Evolutionary conservation across 805 yeast species (phyloP).

Genomic region (Schwanniomyces polymorphus): DNA sequence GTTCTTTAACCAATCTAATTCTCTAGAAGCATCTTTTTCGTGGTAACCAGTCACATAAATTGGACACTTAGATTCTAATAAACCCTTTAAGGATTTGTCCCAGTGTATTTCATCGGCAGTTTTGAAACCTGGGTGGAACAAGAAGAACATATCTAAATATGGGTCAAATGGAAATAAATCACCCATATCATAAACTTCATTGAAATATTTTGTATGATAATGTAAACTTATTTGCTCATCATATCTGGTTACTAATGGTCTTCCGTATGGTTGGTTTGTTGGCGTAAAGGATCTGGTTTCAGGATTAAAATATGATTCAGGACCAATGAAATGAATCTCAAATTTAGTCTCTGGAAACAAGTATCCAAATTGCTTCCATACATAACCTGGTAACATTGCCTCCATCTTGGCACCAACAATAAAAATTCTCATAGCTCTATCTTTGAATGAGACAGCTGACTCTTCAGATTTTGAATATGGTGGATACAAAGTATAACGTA

Average conservation of each 20-base stretch:
- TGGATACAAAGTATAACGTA: constrained; percentile 87
- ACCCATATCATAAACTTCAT: constrained; percentile 84
- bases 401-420: constrained; percentile 91
- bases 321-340: constrained; percentile 92
- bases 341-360: constrained; percentile 80
- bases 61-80: constrained; percentile 91
- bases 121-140: constrained; percentile 93
- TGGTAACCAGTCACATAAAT: constrained; percentile 89
- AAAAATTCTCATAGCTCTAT: constrained; percentile 87
- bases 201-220: constrained; percentile 89
- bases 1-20: constrained; percentile 69
- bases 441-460: constrained; percentile 62
- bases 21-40: constrained; percentile 66
- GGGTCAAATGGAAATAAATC: constrained; percentile 99
- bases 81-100: constrained; percentile 81
- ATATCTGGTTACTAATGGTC: constrained; percentile 70
- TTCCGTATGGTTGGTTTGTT: constrained; percentile 48
- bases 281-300: constrained; percentile 61
- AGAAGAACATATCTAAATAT: constrained; percentile 85
- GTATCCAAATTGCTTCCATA: constrained; percentile 91
- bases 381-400: constrained; percentile 88
- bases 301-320: constrained; percentile 79
- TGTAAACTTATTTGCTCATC: constrained; percentile 74
- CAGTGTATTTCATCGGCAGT: constrained; percentile 82
- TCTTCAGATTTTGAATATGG: constrained; percentile 40